A percentile compares a stretch with the other conserved stretches of the same genome.
phyloP scores from a whole-genome alignment of 2,329 filamentous ascomycete genomes.

The Talaromyces atroroseus region DNA sequence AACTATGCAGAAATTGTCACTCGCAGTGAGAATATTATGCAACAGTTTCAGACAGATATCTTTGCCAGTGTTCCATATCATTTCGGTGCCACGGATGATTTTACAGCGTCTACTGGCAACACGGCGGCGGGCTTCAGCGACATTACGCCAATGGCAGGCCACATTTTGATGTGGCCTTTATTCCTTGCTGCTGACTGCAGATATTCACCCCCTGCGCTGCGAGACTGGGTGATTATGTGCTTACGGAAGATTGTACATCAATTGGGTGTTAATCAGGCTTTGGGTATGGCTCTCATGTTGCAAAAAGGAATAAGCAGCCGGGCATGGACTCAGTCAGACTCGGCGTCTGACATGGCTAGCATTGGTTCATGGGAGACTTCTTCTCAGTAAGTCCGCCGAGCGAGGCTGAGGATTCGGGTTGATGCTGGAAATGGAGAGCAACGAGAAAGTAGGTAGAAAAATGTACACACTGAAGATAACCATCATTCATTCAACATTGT shows the following conservation, averaged over 20 bases:
- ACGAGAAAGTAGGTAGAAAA: too few species aligned
- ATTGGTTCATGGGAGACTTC: not conserved
- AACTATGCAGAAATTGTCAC: not conserved
- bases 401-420: too few species aligned
- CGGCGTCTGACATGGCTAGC: not conserved
- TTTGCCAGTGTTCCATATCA: slow-evolving; percentile 15
- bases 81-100: slow-evolving; percentile 4
- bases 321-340: not conserved
- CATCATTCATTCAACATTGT: too few species aligned
- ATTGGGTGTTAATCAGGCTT: slow-evolving; percentile 14
- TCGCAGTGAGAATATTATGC: slow-evolving; percentile 5
- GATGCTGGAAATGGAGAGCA: too few species aligned
- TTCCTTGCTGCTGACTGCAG: slow-evolving; percentile 13
- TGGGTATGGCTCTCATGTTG: slow-evolving; percentile 13
- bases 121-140: not conserved
- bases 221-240: slow-evolving; percentile 10
- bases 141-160: not conserved
- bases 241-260: slow-evolving; percentile 14
- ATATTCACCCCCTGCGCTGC: not conserved
- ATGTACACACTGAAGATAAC: too few species aligned
- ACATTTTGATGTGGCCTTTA: slow-evolving; percentile 12
- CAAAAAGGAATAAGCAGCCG: slow-evolving; percentile 4
- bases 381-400: too few species aligned
- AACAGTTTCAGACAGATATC: slow-evolving; percentile 12
- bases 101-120: not conserved